These are phyloP conservation scores for Peronospora destructor DNA, from an alignment of 352 stramenopile species.

Conservation along the genomic window DNA sequence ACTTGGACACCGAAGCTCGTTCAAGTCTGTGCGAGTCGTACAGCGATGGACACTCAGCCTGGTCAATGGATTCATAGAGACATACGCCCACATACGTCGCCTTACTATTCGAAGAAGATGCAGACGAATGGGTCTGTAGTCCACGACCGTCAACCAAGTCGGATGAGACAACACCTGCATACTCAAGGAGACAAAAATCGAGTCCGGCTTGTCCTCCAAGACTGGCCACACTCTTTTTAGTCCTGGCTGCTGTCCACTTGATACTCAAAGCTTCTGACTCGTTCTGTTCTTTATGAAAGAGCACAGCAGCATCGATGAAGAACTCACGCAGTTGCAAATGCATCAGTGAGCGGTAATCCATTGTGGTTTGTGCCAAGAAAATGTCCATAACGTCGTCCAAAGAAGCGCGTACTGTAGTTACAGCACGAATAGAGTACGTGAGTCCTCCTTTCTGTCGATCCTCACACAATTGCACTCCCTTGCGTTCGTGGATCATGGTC, in stretches of 20 bases:
- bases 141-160: constrained; percentile 45
- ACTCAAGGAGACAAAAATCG: constrained; percentile 77
- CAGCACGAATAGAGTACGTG: constrained; percentile 67
- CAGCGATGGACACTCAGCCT: constrained; percentile 63
- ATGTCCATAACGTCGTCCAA: constrained; percentile 80
- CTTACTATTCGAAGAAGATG: constrained; percentile 1
- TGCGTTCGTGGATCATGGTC: constrained; percentile 68
- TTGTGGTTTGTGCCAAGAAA: constrained; percentile 50
- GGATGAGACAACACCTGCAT: constrained; percentile 53
- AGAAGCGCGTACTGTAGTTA: constrained; percentile 45
- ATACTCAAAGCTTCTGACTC: constrained; percentile 71
- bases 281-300: constrained; percentile 70
- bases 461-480: constrained; percentile 59
- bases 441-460: constrained; percentile 78
- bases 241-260: constrained; percentile 69
- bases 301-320: constrained; percentile 62
- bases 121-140: constrained; percentile 11
- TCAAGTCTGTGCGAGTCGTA: constrained; percentile 68
- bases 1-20: constrained; percentile 69
- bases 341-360: constrained; percentile 65
- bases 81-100: constrained; percentile 39
- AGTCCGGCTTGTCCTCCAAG: constrained; percentile 38
- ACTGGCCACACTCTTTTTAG: constrained; percentile 54
- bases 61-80: constrained; percentile 77
- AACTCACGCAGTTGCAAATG: constrained; percentile 66